Evolutionary conservation across 768 basidiomycete genomes (phyloP), one percentile per base, ranked within the genome.

Genomic region (Psilocybe sp.): DNA sequence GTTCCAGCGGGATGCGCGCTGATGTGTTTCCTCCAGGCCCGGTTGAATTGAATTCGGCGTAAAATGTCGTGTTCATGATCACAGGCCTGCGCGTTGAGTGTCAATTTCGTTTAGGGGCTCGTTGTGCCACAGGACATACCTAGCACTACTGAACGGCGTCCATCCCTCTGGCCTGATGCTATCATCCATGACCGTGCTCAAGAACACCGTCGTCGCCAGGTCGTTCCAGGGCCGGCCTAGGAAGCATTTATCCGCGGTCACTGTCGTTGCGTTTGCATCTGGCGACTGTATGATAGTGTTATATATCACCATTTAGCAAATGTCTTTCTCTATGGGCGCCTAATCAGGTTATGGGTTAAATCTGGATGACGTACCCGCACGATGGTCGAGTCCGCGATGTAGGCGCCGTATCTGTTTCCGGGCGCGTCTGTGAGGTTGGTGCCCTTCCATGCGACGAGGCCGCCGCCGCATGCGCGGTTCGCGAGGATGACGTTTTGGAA

Each of bases 191-290:
- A 72, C 76, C 0, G 75, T 82, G 5, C 64, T 65, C 7, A 84
- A 61, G 51, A 68, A 85, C 1, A 85, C 76, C 0, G 80, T 75
- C 0, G 73, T 73, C 0, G 82, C 78, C 6, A 79, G 63, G 44
- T 78, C 72, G 59, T 84, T 85, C 84, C 85, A 86, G 0, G 85
- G 84, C 2, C 84, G 75, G 4, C 72, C 71, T 8, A 87, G 68
- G 61, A 71, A 84, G 55, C 82, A 82, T 7, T 56, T 58, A 2
- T 67, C 70, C 5, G 60, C 58, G 4, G 78, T 79, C 14, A 71
- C 66, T 0, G 73, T 68, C 0, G 78, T 76, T 5, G 69, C 55
- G 57, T 81, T 81, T 1, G 80, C 79, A 60, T 84, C 81, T 0
- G 82, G 80, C 18, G 81, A 83, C 82, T 82, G 44, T 33, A 16